A percentile compares a stretch with the other conserved stretches of the same genome.
These are phyloP conservation scores for Neolentinus lepideus DNA, from an alignment of 1,284 basidiomycete species.

Conservation along the genomic window DNA sequence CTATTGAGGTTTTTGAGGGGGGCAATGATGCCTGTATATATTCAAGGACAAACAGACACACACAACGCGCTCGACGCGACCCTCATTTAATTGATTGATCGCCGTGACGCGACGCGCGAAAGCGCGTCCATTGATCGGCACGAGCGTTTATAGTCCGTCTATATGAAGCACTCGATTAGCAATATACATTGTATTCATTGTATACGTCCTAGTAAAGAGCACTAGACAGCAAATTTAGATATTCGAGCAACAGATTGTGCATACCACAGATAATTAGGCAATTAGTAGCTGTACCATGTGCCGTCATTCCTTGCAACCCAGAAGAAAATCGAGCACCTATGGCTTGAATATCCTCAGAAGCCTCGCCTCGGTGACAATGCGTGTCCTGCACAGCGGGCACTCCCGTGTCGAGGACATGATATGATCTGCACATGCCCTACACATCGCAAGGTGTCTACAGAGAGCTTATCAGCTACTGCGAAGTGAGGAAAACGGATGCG, in stretches of 20 bases:
- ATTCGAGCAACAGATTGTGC: neutral
- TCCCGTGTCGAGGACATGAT: conserved; percentile 76
- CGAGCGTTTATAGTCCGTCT: too few species aligned
- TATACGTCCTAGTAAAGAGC: too few species aligned
- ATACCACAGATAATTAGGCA: neutral
- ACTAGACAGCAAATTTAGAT: too few species aligned
- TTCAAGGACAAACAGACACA: neutral
- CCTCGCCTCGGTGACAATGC: conserved; percentile 77
- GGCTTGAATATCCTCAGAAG: conserved; percentile 77
- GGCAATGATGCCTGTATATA: neutral
- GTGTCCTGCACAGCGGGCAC: conserved; percentile 80
- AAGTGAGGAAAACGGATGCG: conserved; percentile 12
- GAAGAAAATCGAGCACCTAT: neutral
- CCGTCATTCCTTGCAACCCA: too few species aligned
- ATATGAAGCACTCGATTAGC: too few species aligned
- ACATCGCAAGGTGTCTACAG: conserved; percentile 76
- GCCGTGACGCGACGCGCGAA: neutral
- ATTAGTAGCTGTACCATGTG: too few species aligned
- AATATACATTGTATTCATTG: too few species aligned
- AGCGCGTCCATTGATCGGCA: too few species aligned
- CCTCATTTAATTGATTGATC: neutral
- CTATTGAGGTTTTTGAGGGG: neutral
- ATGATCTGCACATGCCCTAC: conserved; percentile 76
- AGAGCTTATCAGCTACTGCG: neutral
- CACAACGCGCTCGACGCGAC: neutral